Base-by-base conservation (phyloP, 305 asterid species). In the Fraxinus xanthoxyloides region DNA sequence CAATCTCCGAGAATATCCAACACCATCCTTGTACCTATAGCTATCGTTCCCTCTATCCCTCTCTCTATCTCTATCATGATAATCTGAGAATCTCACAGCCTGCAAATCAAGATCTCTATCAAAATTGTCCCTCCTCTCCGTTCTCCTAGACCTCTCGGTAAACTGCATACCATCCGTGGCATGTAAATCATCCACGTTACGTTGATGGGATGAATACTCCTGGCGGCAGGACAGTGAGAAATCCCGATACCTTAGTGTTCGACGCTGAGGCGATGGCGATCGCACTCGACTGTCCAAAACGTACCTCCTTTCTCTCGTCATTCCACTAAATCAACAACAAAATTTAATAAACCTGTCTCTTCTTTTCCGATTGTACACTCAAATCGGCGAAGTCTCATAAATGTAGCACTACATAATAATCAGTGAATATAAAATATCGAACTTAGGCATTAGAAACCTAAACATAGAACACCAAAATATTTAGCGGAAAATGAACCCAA, bases 251-350 rank as follows among this genome's bases (percentile, higher is more conserved):
- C 84, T 78, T 12, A 77, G 80, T 72, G 77, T 84, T 17, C 79
- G 82, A 7, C 84, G 87, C 69, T 77, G 80, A 34, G 84, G 88
- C 56, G 90, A 81, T 75, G 86, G 86, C 72, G 88, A 84, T 43
- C 89, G 82, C 65, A 59, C 51, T 19, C 82, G 81, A 28, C 84
- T 78, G 72, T 80, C 82, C 81, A 81, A 88, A 38, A 76, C 83
- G 34, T 85, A 83, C 30, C 86, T 86, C 84, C 89, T 83, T 61
- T 84, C 90, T 80, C 84, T 80, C 87, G 83, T 89, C 85, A 72
- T 86, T 83, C 34, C 88, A 82, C 82, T 23, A 83, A 34, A 59
- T 77, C 72, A 77, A 82, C 82, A 69, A 79, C 81, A 43, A 59
- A 43, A 2, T 75, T n/a, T 46, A 72, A 61, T 72, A 77, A 36